Base-by-base conservation (phyloP, 108 stramenopile species). In the Pseudonitzschia multiseries region DNA sequence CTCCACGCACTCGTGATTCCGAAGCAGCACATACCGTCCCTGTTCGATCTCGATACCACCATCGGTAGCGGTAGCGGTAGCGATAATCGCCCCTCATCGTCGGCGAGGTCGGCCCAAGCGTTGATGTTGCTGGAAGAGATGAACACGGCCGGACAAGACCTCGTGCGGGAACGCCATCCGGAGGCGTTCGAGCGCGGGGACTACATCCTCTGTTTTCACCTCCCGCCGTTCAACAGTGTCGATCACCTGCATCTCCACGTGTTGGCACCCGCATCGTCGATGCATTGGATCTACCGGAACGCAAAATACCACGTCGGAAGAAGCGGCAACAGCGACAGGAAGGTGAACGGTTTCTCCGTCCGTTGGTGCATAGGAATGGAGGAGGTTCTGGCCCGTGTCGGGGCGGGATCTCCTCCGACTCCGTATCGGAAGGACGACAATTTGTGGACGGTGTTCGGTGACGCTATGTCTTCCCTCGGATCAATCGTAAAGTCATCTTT, bases 211-310 rank as follows among this genome's bases (percentile, higher is more conserved):
- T 86, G 86, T 53, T 92, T 85, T 78, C 91, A 92, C 57, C 64
- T 87, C 5, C 86, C 88, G 60, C 91, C 91, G 6, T 92, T 88
- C 57, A 85, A 83, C 53, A 74, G 71, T 41, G 86, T 92, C 12
- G 82, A 86, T 72, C 91, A 92, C 66, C 76, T 92, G 57, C 91
- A 92, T 77, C 57, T 92, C 33, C 91, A 92, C 72, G 91, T 89
- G 53, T 69, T 92, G 59, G 91, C 91, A 42, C 91, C 91, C 0
- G 78, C 79, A 0, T 87, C 86, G 42, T 41, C 74, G 41, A 88
- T 91, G 86, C 33, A 36, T n/a, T 68, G 26, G 24, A 36, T 76
- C 12, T 80, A 70, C 69, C 56, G 83, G 32, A 41, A 71, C 56
- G 80, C 73, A 43, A 85, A 89, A 73, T 91, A 88, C 65, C 74